Evolutionary conservation across 768 basidiomycete species (phyloP), one percentile per base, ranked within the genome.

Genomic region (Sporobolomyces phaffii): DNA sequence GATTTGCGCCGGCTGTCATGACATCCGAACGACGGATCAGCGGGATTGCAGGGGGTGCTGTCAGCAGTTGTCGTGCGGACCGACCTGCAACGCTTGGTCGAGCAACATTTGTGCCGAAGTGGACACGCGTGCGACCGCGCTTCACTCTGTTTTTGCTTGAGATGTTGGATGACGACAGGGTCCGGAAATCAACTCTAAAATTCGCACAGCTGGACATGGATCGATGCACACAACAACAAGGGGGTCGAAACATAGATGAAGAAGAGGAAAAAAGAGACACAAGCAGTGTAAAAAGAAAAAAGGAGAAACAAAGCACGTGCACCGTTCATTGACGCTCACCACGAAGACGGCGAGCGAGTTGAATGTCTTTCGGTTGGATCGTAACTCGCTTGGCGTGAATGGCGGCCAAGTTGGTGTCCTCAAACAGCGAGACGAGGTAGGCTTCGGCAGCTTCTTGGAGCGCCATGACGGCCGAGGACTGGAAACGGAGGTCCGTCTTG

Each of bases 331-430:
- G 53, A 58, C 40, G 53, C 72, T 64, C 82, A 38, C 81, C 82
- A 45, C 82, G 80, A 66, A 82, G 76, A 53, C 81, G 79, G 54
- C 82, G 78, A n/a, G 82, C 82, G 38, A 83, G 78, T 47, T 81
- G 81, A 49, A 82, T 73, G 66, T 76, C 44, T 54, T 64, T 84
- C 49, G 79, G 80, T 78, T 85, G 84, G 77, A 93, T 94, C 57
- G 91, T 93, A 45, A 81, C 81, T 67, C 81, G 79, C 78, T 82
- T 82, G 75, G 81, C 81, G 78, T 81, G 81, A 38, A 38, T 38
- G 10, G 38, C 38, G 52, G 77, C 77, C 57, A 79, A 65, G 74
- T 79, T 78, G 68, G 78, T 80, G 77, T 80, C 79, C 69, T 80
- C 80, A 75, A 80, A 80, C 60, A 80, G 76, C 54, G 79, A 80